Conservation (phyloP, 2,329 filamentous ascomycete species). For the Colletotrichum sp. region DNA sequence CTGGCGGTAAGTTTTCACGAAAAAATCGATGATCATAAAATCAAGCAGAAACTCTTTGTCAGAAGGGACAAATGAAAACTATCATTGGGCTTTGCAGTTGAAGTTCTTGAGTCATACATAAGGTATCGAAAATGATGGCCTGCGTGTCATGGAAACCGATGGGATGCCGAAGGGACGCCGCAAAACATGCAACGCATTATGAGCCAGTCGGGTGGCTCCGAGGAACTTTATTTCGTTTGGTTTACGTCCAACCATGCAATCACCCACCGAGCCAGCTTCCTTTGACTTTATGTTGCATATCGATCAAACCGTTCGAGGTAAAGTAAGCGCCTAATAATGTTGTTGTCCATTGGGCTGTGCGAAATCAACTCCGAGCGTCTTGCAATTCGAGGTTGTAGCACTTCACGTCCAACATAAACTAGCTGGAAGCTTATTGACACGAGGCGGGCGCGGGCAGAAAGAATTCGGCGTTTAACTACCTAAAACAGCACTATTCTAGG, state of each 20-base stretch:
- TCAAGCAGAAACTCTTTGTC: not conserved
- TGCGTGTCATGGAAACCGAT: not conserved
- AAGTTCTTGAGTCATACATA: not conserved
- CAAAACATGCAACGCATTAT: rapidly evolving
- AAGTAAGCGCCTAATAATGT: not conserved
- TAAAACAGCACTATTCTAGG: not conserved
- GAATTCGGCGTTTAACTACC: not conserved
- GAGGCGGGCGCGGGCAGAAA: not conserved
- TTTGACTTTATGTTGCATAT: not conserved
- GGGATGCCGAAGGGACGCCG: not conserved
- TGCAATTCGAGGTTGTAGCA: not conserved
- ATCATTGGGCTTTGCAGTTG: not conserved
- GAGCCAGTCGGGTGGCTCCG: not conserved
- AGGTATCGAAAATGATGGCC: not conserved
- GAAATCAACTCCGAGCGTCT: not conserved
- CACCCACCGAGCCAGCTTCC: not conserved
- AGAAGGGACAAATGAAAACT: not conserved
- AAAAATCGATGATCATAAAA: not conserved
- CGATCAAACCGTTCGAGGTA: not conserved
- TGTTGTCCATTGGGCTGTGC: not conserved
- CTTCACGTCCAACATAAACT: not conserved
- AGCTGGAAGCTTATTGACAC: not conserved
- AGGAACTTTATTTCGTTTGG: not conserved
- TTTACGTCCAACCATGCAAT: not conserved
- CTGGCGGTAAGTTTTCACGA: not conserved